Base-by-base conservation (phyloP, 768 basidiomycete species). In the Basidioascus undulatus region DNA sequence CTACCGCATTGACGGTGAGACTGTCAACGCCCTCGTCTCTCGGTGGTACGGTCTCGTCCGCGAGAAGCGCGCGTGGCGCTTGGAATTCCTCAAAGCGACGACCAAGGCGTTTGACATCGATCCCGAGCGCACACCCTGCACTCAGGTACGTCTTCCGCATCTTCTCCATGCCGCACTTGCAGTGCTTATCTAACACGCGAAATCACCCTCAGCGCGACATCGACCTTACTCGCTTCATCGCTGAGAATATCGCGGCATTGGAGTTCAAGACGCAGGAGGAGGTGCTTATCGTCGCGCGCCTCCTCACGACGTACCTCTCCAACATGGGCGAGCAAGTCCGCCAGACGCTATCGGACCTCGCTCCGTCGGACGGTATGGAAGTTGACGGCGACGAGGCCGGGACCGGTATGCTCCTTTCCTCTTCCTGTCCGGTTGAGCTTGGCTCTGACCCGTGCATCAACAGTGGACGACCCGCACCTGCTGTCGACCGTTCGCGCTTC, bases 221-320 rank as follows among this genome's bases (percentile, higher is more conserved):
- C 40, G 71, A 76, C 37, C 83, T 94, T 53, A 68, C 68, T 4
- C 74, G 86, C 41, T 98, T 84, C 60, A 79, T 94, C 71, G 76
- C 82, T 0, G 92, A 96, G 55, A 94, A 94, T 52, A 76, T 96
- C 43, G 68, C 86, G 1, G 63, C 76, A 1, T 71, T 98, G 45
- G 86, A 96, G 26, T 96, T 87, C 64, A 94, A 84, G 62, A 81
- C 82, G 0, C 75, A 78, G 50, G 92, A 98, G 57, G 92, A 96
- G 59, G 74, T 76, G 5, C 61, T 94, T 39, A 73, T 77, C 5
- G 74, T 94, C 19, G 70, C 92, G 53, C 78, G 76, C 44, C 67
- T 69, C 41, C 64, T 87, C 42, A 83, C 80, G 8, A 61, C 67
- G 15, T 65, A 76, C 19, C 65, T 82, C 35, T 86, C 76, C 1